Base-by-base conservation (phyloP, 768 basidiomycete genomes). In the Suillus brevipes region DNA sequence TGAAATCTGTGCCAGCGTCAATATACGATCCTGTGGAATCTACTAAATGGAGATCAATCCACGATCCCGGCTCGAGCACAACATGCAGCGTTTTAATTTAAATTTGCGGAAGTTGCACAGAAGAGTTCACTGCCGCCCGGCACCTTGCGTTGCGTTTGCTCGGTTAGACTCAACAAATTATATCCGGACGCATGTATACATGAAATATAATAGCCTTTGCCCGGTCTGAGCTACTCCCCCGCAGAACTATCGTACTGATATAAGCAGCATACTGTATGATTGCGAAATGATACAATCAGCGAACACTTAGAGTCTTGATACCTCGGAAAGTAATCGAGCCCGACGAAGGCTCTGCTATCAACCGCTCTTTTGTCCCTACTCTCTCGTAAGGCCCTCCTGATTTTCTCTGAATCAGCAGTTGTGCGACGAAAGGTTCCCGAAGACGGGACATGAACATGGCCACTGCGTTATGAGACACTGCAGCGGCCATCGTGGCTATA, bases 371-470 rank as follows among this genome's bases (percentile, higher is more conserved):
- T 36, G 55, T 56, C n/a, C 55, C 55, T 20, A 56, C 55, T 23
- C 55, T 56, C 55, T 56, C 55, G 12, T 56, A 56, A 36, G 55
- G 34, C 6, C 34, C 34, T 13, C 55, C 34, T 6, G 3, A 10
- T 56, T n/a, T 56, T 36, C 34, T 56, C 12, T 20, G 20, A 34
- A 75, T 55, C 72, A 75, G 62, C 49, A 75, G 60, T 37, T 75
- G 72, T 0, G 70, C 73, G 16, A 71, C 68, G 50, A 75, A 74
- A 3, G 70, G 70, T 62, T 67, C 66, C 47, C 57, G 72, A 38
- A 75, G 10, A 4, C 68, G 67, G 6, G 37, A 42, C 60, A 56
- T 37, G 36, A 56, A 37, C 55, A 37, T 37, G 36, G 8, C 12
- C n/a, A 56, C n/a, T 14, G 55, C 7, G n/a, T 56, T 56, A 6